phyloP scores from a whole-genome alignment of 2,329 filamentous ascomycete genomes.

The Ceratocystis ficicola region DNA sequence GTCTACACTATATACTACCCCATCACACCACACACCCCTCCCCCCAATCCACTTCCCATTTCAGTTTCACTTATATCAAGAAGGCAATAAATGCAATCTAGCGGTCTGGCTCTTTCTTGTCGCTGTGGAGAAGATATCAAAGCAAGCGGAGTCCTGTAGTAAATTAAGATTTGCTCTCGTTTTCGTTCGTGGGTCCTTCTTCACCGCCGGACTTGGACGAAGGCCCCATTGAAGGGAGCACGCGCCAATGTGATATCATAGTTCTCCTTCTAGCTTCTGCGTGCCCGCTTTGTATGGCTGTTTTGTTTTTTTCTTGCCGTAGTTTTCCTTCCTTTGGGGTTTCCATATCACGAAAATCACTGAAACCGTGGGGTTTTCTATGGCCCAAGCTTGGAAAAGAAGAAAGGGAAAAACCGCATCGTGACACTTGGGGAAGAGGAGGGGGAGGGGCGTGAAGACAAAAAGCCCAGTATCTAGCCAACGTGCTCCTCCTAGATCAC shows the following conservation, averaged over 20 bases:
- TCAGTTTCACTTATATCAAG: neutral
- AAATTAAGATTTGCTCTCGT: neutral
- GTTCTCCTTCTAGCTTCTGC: neutral
- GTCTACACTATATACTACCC: neutral
- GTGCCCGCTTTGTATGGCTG: neutral
- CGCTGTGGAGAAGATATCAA: neutral
- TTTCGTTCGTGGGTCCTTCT: neutral
- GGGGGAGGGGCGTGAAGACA: neutral
- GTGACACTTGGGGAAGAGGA: neutral
- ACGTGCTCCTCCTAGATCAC: neutral
- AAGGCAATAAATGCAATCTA: neutral
- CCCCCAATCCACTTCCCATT: neutral
- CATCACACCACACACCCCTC: neutral
- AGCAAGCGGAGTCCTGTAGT: too few relatives aligned
- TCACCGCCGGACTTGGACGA: slow-evolving; percentile 12
- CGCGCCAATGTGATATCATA: slow-evolving; percentile 10
- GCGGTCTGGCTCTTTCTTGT: neutral
- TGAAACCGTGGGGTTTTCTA: neutral
- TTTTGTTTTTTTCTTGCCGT: neutral
- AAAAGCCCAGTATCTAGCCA: neutral
- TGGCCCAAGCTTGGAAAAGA: slow-evolving; percentile 4
- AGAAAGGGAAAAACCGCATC: neutral
- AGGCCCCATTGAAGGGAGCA: neutral
- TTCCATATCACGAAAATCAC: neutral
- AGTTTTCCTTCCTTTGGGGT: neutral